Conservation (phyloP, 164 flowering plant genomes). For the Pachysandra terminalis region DNA sequence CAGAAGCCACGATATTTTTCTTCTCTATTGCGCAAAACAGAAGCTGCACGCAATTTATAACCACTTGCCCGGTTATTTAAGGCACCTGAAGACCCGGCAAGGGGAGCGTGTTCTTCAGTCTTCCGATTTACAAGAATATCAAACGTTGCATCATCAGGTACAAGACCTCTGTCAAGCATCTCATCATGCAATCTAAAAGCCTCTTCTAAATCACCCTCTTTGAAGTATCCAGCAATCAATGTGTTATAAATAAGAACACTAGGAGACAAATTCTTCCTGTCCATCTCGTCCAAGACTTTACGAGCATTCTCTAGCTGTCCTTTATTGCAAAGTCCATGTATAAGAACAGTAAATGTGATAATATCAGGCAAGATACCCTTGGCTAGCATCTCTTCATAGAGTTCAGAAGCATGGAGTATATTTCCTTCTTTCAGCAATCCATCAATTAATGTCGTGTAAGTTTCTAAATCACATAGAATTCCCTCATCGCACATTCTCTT, state of each 20-base stretch:
- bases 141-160: slow-evolving; percentile 56
- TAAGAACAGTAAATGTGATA: slow-evolving; percentile 41
- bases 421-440: slow-evolving; percentile 55
- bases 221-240: slow-evolving; percentile 63
- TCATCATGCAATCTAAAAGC: slow-evolving; percentile 75
- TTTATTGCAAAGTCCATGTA: slow-evolving; percentile 58
- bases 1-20: background rate
- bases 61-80: slow-evolving; percentile 1
- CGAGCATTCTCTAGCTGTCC: slow-evolving; percentile 60
- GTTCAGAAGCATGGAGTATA: slow-evolving; percentile 38
- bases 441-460: slow-evolving; percentile 69
- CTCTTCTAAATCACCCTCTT: slow-evolving; percentile 64
- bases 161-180: slow-evolving; percentile 80
- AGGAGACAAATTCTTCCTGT: slow-evolving; percentile 34
- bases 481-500: slow-evolving; percentile 54
- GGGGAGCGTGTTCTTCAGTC: slow-evolving; percentile 16
- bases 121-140: slow-evolving; percentile 61
- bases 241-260: slow-evolving; percentile 52
- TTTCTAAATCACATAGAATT: slow-evolving; percentile 50
- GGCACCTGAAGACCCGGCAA: slow-evolving; percentile 1
- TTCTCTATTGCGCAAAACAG: background rate
- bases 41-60: background rate
- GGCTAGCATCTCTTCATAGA: slow-evolving; percentile 59
- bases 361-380: slow-evolving; percentile 58
- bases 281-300: slow-evolving; percentile 61